Percentiles rank a stretch among this genome's conserved stretches.
Conservation (phyloP, 495 filamentous ascomycete genomes). For the Friedmanniomyces simplex region DNA sequence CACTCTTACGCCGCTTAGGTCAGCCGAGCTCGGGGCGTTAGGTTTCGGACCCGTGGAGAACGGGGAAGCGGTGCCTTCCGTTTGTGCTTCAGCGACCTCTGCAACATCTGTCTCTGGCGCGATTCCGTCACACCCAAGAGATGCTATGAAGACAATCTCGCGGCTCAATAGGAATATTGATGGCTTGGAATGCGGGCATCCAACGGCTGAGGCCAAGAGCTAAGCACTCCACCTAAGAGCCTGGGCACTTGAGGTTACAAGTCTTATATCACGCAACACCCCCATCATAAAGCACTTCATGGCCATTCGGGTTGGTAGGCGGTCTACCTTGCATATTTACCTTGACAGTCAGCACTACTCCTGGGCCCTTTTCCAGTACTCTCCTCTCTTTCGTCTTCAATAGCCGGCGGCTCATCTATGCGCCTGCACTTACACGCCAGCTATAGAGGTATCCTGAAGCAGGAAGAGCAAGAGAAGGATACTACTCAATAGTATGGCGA, state of each 20-base stretch:
- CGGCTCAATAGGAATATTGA: not conserved
- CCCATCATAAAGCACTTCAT: not conserved
- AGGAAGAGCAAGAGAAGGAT: no score
- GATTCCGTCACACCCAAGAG: not conserved
- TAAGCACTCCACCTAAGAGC: not conserved
- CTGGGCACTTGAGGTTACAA: not conserved
- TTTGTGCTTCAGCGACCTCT: not conserved
- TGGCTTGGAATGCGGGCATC: not conserved
- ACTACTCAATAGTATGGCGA: slow-evolving; percentile 3
- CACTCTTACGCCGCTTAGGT: no score
- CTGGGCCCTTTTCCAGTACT: no score
- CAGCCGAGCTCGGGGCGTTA: no score
- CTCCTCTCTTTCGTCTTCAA: no score
- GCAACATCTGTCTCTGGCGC: not conserved
- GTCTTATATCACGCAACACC: not conserved
- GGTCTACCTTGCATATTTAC: not conserved
- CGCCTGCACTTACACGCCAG: no score
- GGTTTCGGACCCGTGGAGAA: no score
- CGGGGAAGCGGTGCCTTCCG: no score
- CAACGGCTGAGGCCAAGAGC: not conserved
- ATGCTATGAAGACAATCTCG: not conserved
- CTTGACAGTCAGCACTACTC: no score
- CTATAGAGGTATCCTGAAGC: no score
- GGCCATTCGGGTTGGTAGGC: not conserved
- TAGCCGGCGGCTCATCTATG: no score